Evolutionary conservation across 768 basidiomycete species (phyloP), one percentile per base, ranked within the genome.

Genomic region (Paxillus ammoniavirescens): DNA sequence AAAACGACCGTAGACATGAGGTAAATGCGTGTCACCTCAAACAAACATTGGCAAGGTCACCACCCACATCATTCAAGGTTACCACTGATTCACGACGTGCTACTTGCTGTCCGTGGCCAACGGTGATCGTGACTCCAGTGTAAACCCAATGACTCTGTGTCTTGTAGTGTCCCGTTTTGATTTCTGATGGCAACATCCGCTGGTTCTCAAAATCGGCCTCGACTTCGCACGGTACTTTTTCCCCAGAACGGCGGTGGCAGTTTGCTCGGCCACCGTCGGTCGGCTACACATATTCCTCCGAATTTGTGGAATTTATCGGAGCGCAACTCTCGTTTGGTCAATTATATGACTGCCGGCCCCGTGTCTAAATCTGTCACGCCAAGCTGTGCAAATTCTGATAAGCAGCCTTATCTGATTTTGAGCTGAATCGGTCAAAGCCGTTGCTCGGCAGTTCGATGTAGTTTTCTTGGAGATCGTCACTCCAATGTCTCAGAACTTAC

Each of bases 241-340:
- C 42, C 41, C 52, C 36, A 38, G 52, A 43, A 47, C n/a, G 35
- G 23, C 14, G 41, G 51, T 56, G 23, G 40, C 55, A 47, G 26
- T 56, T 56, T 47, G 31, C 40, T 53, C 55, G 55, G 55, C 55
- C 40, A 56, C 52, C 52, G 51, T 33, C 44, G 44, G 50, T 45
- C 31, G 28, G 31, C 31, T 13, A 28, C 3, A 10, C 43, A 12
- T 31, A 2, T 28, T 45, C 28, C 30, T 45, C 33, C 49, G 33
- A 42, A 13, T 37, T n/a, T 45, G 43, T 53, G 51, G 31, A 42
- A 52, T 33, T 50, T 37, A 28, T 54, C 18, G 40, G 18, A 26
- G 17, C 31, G 17, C 12, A 5, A 9, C 35, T 50, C 38, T 42
- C 23, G 42, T 37, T 54, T 18, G 33, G 33, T n/a, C 26, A 13